phyloP scores from a whole-genome alignment of 805 yeast genomes.

The Citeromyces nyonsensis region DNA sequence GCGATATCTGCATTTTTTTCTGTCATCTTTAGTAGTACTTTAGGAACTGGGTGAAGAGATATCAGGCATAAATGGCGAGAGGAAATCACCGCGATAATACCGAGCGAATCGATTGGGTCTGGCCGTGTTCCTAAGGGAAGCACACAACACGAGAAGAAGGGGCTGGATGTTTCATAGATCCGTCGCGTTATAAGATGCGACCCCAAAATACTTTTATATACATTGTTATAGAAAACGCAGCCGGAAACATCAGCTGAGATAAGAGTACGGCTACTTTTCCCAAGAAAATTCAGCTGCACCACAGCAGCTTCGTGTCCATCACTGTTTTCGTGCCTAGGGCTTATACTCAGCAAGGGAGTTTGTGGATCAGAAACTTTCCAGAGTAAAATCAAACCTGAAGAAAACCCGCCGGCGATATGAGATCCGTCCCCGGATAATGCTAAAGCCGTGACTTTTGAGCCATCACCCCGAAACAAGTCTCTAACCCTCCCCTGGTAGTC shows the following conservation, averaged over 20 bases:
- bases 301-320: conserved; percentile 26
- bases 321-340: conserved; percentile 10
- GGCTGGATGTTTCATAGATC: not conserved
- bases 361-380: conserved; percentile 41
- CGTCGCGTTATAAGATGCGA: conserved; percentile 24
- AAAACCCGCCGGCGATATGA: conserved; percentile 53
- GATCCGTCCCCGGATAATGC: conserved; percentile 56
- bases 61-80: conserved; percentile 31
- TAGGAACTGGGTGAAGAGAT: conserved; percentile 33
- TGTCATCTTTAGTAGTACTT: conserved; percentile 2
- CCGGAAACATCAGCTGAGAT: conserved; percentile 43
- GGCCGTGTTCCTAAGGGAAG: conserved; percentile 47
- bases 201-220: conserved; percentile 39
- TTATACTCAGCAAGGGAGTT: conserved; percentile 13
- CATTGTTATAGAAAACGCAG: conserved; percentile 46
- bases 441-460: conserved; percentile 31
- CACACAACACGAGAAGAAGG: conserved; percentile 22
- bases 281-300: conserved; percentile 27
- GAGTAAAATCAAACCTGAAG: conserved; percentile 43
- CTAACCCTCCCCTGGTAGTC: conserved; percentile 49
- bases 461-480: conserved; percentile 20
- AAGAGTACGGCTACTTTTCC: conserved; percentile 37
- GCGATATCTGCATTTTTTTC: too few species aligned
- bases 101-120: conserved; percentile 39
- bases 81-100: conserved; percentile 46